Base-by-base conservation (phyloP, 495 filamentous ascomycete genomes). In the Acidomyces sp. region DNA sequence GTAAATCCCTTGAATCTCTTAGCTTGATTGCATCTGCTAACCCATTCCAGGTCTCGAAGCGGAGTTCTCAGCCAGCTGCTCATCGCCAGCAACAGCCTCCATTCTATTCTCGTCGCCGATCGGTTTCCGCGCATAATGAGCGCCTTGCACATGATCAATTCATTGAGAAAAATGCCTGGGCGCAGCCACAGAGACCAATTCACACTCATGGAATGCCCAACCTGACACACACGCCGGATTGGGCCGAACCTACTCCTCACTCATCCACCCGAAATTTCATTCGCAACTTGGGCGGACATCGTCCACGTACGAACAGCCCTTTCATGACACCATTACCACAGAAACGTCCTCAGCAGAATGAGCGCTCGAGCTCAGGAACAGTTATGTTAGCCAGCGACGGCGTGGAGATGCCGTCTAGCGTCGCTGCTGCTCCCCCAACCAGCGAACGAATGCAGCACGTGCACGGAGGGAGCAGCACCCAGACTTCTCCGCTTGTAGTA, bases 111-210 rank as follows among this genome's bases (percentile, higher is more conserved):
- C 26, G 4, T 32, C 31, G 26, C 41, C 31, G 11, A 17, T 17
- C 36, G 26, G 4, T 27, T 39, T 9, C 37, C 34, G 10, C 48
- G 2, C 36, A 31, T 11, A 46, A 45, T 27, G 48, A 52, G 16
- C 43, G 43, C 11, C 30, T 47, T 1, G 48, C 48, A 3, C 48
- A 52, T 39, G 37, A 52, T 9, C 48, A 47, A 39, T 52, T 43
- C 48, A 43, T 47, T 34, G 48, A 52, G 25, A 37, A 47, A 25
- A 52, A 52, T 17, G 38, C 48, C 9, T 52, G 48, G 48, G 48
- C 48, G 32, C 43, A 41, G 32, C 43, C 48, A 2, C 48, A 50
- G 27, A 19, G 32, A 28, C 42, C 36, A 21, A n/a, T 39, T 12
- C 39, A 47, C 22, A 17, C 17, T 16, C 31, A 24, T 28, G 39